Evolutionary conservation across 2,329 filamentous ascomycete species (phyloP).

Genomic region (Knufia petricola): DNA sequence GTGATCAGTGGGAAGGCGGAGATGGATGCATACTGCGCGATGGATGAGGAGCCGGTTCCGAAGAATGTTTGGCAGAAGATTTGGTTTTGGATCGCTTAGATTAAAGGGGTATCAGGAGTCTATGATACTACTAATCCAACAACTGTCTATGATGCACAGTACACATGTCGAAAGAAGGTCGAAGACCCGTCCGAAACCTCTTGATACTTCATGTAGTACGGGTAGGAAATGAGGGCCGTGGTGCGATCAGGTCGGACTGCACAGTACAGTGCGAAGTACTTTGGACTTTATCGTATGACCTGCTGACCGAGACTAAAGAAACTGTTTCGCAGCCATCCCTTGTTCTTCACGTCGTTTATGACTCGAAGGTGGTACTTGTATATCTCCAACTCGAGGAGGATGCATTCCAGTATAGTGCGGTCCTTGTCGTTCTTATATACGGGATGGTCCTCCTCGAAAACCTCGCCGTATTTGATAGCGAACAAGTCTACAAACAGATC

Average conservation of each 20-base stretch:
- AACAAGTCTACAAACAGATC: neutral
- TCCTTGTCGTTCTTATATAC: neutral
- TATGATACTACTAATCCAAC: no score
- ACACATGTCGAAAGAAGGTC: neutral
- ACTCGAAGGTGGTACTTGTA: no score
- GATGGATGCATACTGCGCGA: conserved; percentile 12
- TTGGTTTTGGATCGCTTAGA: conserved; percentile 15
- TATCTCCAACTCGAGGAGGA: no score
- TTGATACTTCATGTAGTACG: neutral
- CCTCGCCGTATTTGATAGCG: neutral
- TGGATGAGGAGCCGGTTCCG: conserved; percentile 10
- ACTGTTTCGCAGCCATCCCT: no score
- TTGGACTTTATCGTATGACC: neutral
- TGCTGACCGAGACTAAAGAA: no score
- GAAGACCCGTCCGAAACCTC: neutral
- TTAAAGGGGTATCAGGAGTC: no score
- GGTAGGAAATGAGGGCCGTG: neutral
- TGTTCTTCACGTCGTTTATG: no score
- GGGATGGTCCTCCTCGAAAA: neutral
- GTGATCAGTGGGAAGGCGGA: conserved; percentile 25
- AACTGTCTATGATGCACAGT: no score
- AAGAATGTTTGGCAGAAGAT: conserved; percentile 10
- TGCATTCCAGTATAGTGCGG: no score
- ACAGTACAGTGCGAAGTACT: neutral
- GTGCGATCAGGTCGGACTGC: neutral